Percentiles rank a stretch among this genome's conserved stretches.
These are phyloP conservation scores for Paracamarosporium sp. DNA, from an alignment of 2,329 filamentous ascomycete species.

Conservation along the genomic window DNA sequence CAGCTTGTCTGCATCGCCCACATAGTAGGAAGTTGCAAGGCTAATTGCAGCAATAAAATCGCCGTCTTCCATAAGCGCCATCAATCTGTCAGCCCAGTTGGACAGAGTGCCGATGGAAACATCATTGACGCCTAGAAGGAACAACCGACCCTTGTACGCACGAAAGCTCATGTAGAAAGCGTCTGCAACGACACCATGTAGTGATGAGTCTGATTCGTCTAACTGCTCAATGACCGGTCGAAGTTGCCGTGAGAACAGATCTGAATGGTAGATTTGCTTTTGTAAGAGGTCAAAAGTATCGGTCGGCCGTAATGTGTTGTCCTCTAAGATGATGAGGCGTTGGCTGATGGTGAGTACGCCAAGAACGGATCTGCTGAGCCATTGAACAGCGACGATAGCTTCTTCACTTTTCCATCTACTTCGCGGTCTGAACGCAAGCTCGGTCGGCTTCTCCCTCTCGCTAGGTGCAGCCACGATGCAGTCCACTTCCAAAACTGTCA, in stretches of 20 bases:
- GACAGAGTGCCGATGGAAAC: constrained; percentile 89
- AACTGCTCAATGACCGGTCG: constrained; percentile 84
- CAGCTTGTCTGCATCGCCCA: constrained; percentile 88
- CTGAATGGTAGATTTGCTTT: constrained; percentile 89
- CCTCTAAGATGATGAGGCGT: constrained; percentile 89
- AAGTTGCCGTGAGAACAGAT: constrained; percentile 88
- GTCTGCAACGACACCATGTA: constrained; percentile 96
- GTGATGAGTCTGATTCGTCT: constrained; percentile 83
- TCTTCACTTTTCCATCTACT: constrained; percentile 94
- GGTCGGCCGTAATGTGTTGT: constrained; percentile 82
- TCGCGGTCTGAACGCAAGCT: constrained; percentile 79
- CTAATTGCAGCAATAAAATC: constrained; percentile 92
- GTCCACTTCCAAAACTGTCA: constrained; percentile 89
- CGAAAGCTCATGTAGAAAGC: constrained; percentile 98
- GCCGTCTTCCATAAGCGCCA: constrained; percentile 95
- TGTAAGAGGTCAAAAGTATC: constrained; percentile 92
- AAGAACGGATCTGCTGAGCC: constrained; percentile 92
- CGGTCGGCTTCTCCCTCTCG: constrained; percentile 78
- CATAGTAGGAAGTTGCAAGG: constrained; percentile 90
- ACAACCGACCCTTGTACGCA: constrained; percentile 91
- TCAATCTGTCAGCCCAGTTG: constrained; percentile 94
- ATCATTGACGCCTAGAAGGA: constrained; percentile 92
- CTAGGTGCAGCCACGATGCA: constrained; percentile 64
- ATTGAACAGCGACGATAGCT: constrained; percentile 94
- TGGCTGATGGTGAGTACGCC: constrained; percentile 94